Conservation (phyloP, 345 rosid genomes). For the Adansonia digitata region DNA sequence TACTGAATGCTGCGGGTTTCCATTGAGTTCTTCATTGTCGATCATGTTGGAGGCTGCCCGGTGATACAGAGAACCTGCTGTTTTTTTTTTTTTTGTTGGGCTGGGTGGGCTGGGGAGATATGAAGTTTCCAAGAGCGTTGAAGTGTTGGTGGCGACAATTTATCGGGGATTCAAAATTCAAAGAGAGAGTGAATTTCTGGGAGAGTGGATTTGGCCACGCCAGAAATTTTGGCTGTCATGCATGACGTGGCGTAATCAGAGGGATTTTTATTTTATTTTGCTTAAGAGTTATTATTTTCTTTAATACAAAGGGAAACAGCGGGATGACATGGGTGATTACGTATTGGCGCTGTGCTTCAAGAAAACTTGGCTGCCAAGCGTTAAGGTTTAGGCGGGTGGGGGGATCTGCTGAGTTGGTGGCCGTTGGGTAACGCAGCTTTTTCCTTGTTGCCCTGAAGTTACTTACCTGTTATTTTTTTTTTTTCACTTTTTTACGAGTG, state of each 20-base stretch:
- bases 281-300: too few relatives aligned
- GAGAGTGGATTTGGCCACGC: slow-evolving; percentile 20
- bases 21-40: slow-evolving; percentile 9
- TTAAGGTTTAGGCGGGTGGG: neutral
- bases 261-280: neutral
- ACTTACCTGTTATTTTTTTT: neutral
- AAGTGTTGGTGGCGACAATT: neutral
- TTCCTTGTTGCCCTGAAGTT: neutral
- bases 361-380: slow-evolving; percentile 15
- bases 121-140: neutral
- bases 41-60: neutral
- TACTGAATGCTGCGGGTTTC: neutral
- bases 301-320: neutral
- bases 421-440: too few relatives aligned
- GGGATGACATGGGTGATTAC: neutral
- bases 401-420: neutral
- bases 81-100: too few relatives aligned
- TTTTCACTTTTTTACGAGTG: too few relatives aligned
- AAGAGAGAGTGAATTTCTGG: neutral
- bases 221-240: neutral
- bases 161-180: slow-evolving; percentile 4
- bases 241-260: slow-evolving; percentile 19
- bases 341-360: neutral
- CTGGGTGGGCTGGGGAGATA: too few relatives aligned
- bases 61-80: neutral